Evolutionary conservation across 2,329 filamentous ascomycete genomes (phyloP), one percentile per base, ranked within the genome.

Genomic region (Ophiosphaerella herpotricha): DNA sequence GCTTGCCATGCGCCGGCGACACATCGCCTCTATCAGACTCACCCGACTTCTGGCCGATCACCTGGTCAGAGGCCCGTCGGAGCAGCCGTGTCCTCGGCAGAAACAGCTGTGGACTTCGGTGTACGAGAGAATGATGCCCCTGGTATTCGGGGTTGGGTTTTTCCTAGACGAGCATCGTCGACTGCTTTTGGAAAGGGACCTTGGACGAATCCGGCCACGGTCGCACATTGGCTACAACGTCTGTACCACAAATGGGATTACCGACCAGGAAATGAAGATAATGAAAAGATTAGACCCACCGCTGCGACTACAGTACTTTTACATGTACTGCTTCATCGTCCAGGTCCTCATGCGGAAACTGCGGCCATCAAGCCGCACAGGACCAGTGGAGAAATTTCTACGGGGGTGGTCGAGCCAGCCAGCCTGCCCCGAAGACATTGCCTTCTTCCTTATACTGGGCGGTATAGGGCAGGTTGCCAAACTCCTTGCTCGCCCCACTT

Each of bases 281-380:
- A 53, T 72, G 48, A 64, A 57, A 48, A 62, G 55, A 26, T 58
- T 72, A 39, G 69, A 72, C 14, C 59, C 60, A 33, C 63, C 63
- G 12, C 44, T 72, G 48, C 64, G 69, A n/a, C 41, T 72, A 45
- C 68, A 71, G 47, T 73, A 66, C 54, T 72, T 66, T 48, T 71
- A 68, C 58, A 72, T 70, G 66, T 72, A 71, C 53, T 68, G 62
- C 60, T 72, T 73, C 52, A 64, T 72, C 16, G 48, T 73, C 38
- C 68, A 70, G 54, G 67, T 70, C 7, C 48, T 72, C 40, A 58
- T 58, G 43, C 58, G 64, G 18, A 70, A 68, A 52, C 50, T 72
- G 48, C 66, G 66, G 6, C 66, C 69, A 35, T 61, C 64, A 2
- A 63, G 59, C 36, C 64, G 62, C 37, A 58, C 63, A 11, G 64